Base-by-base conservation (phyloP, 1,139 yeast genomes). In the Pichia cactophila region DNA sequence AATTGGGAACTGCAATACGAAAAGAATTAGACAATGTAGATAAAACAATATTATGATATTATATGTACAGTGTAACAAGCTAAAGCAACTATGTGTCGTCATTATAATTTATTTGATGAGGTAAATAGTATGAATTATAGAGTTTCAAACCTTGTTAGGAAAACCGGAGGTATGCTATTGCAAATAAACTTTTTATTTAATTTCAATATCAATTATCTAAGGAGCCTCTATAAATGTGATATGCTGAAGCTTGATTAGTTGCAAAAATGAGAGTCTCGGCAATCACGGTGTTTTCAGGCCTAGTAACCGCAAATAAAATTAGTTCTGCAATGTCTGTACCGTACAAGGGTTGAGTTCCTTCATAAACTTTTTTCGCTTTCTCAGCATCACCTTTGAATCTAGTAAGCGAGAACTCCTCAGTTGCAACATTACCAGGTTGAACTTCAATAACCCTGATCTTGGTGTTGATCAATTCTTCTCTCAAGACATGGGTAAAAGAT, bases 211-310 rank as follows among this genome's bases (percentile, higher is more conserved):
- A 43, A 33, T 47, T 47, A 26, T 54, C 55, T 33, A 53, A 40
- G 11, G 56, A 44, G 26, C 66, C 69, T 51, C 73, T 63, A 63
- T 76, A 70, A 17, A 77, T 66, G 61, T 85, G 89, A 54, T 73
- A 65, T 16, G 94, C 81, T 56, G 88, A 77, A 6, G 78, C 80
- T 65, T 75, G 80, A 60, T 74, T 72, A 46, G 72, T 69, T 17
- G 78, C 75, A 57, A 74, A 74, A 2, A 75, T 70, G 53, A 75
- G 67, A 9, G 77, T 70, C 55, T 75, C 79, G 4, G 80, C 79
- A 54, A 75, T 64, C 5, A 75, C 80, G 1, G 78, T 73, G 55
- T 74, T 75, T 51, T 65, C 69, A 54, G 69, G 73, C 67, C 80
- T 73, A 10, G 77, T 62, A 33, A 70, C 68, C n/a, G 73, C 74